phyloP scores from a whole-genome alignment of 202 grass and related monocot genomes.

The Setaria italica region DNA sequence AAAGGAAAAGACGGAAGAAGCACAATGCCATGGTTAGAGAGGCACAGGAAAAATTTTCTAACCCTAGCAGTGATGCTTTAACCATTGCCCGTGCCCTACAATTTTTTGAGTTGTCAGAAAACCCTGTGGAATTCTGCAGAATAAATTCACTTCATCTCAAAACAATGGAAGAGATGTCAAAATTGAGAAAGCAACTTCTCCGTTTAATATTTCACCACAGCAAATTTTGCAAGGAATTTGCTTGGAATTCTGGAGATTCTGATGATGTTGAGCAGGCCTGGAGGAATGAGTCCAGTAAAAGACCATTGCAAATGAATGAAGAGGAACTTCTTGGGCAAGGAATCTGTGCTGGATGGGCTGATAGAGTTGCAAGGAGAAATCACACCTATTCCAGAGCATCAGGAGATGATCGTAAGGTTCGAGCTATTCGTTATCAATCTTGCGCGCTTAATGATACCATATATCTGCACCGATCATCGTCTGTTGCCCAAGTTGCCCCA shows the following conservation, averaged over 20 bases:
- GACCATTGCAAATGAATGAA: conserved; percentile 65
- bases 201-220: conserved; percentile 78
- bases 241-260: conserved; percentile 70
- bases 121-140: conserved; percentile 77
- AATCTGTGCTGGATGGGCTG: conserved; percentile 92
- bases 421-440: conserved; percentile 65
- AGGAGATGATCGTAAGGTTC: conserved; percentile 65
- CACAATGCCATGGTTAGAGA: conserved; percentile 70
- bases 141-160: conserved; percentile 85
- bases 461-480: conserved; percentile 76
- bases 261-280: conserved; percentile 81
- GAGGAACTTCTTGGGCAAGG: conserved; percentile 83
- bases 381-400: conserved; percentile 51
- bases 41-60: conserved; percentile 65
- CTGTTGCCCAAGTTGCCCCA: conserved; percentile 56
- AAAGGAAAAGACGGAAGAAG: conserved; percentile 70
- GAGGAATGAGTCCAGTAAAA: conserved; percentile 63
- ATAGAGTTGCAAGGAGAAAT: conserved; percentile 87
- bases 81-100: conserved; percentile 79
- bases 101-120: conserved; percentile 75
- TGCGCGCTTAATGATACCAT: conserved; percentile 61
- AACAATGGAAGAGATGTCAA: conserved; percentile 99
- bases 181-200: conserved; percentile 92
- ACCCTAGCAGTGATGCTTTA: conserved; percentile 90
- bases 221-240: conserved; percentile 74